phyloP scores from a whole-genome alignment of 2,329 filamentous ascomycete genomes.

The Mollisiaceae sp. region DNA sequence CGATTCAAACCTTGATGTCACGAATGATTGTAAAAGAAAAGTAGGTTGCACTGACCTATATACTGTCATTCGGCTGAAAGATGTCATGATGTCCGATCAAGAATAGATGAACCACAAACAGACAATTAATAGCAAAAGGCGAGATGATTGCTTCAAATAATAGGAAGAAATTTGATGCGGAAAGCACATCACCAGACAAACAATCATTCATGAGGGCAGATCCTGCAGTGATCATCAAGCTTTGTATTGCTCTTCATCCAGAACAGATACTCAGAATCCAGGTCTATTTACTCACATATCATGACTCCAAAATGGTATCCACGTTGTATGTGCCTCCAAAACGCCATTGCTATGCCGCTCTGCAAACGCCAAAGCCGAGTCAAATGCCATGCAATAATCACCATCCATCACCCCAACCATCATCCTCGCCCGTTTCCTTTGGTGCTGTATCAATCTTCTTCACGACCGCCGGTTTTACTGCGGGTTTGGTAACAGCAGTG shows the following conservation, averaged over 20 bases:
- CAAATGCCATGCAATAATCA: conserved; percentile 38
- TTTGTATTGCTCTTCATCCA: not conserved
- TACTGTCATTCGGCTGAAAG: no score
- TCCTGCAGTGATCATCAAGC: not conserved
- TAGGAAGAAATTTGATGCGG: not conserved
- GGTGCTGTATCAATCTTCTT: conserved; percentile 76
- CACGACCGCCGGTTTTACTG: conserved; percentile 49
- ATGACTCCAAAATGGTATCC: conserved; percentile 11
- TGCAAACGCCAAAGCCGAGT: not conserved
- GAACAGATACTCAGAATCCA: not conserved
- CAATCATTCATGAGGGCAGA: not conserved
- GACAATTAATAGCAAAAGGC: not conserved
- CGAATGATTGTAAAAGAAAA: no score
- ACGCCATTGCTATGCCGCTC: conserved; percentile 8
- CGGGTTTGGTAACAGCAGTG: conserved; percentile 21
- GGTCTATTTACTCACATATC: conserved; percentile 3
- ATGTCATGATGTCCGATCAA: no score
- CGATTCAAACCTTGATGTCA: no score
- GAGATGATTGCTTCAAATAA: no score
- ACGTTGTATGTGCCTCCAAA: not conserved
- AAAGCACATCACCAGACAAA: not conserved
- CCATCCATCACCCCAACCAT: conserved; percentile 72
- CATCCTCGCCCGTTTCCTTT: conserved; percentile 60
- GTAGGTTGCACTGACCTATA: no score
- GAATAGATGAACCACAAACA: no score